Evolutionary conservation across 2,329 filamentous ascomycete species (phyloP), one percentile per base, ranked within the genome.

Genomic region (Sarocladium strictum): DNA sequence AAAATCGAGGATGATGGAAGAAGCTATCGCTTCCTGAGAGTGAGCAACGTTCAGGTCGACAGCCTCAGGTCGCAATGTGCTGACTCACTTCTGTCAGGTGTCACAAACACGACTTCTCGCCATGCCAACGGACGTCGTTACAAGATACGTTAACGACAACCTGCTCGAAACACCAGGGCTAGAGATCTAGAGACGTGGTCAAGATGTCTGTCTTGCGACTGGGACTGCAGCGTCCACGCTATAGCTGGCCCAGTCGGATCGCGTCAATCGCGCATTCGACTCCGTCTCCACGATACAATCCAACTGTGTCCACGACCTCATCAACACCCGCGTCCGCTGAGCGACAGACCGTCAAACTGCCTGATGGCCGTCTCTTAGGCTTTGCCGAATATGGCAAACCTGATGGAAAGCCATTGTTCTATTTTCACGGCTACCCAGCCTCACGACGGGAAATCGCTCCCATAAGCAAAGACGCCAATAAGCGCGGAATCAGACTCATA

Each of bases 351-450:
- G 60, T 72, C 54, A 64, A 53, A 2, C 66, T 76, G 4, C 66
- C 70, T 1, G 70, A 73, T 56, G 71, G 72, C 4, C 70, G 74
- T 2, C 60, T 56, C 1, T 62, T 77, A 4, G 72, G 72, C 2
- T 76, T 69, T 33, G 67, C 71, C 2, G 67, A 73, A 53, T 73
- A 69, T 43, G 73, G 73, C 9, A 40, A 57, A 2, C 56, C 61
- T 0, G 57, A 56, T 3, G 68, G 68, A 4, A 58, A 62, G 4
- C 67, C 69, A 0, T 54, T 73, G 1, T 58, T 76, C 27, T 72
- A 68, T 59, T 72, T 75, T 53, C 74, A 76, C 57, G 74, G 73
- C 9, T 72, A 69, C 53, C 74, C 73, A 0, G 66, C 66, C 0
- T 73, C 68, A 3, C 72, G 72, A 4, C 59, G 74, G 11, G 73